Evolutionary conservation across 2,329 filamentous ascomycete genomes (phyloP), one percentile per base, ranked within the genome.

Genomic region (Colletotrichum musae): DNA sequence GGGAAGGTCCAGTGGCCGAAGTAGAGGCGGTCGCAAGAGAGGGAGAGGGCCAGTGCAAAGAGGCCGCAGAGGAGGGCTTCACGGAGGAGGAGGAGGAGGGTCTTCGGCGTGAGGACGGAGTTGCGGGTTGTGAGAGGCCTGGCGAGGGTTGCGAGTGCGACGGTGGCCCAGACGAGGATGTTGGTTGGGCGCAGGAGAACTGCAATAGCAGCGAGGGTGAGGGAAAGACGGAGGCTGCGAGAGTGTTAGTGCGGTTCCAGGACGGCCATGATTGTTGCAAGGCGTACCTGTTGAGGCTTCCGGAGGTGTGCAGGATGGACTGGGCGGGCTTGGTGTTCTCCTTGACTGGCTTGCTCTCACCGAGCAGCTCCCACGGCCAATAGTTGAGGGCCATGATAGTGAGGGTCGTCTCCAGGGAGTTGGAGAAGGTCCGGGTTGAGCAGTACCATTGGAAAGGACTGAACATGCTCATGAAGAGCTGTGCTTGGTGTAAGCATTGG

Each of bases 381-480:
- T 91, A 89, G 77, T 90, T 90, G 53, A 98, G 84, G 2, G 94
- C 95, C 75, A 90, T 86, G 68, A 93, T 85, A 5, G 95, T 98
- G 73, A 99, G 82, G 0, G 93, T 93, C n/a, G 92, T 94, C 84
- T 99, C 96, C 5, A 98, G 84, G 60, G 92, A 96, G 81, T 99
- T 99, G 63, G 95, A 98, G 76, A 99, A 92, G 1, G 96, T 97
- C 54, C 96, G 89, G 0, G 94, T 95, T 1, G 94, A 96, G 81
- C 92, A 96, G 81, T 96, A 98, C 93, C 94, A 98, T 79, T 98
- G 94, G 94, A 96, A 99, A 6, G 96, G 94, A 80, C 91, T 97
- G 75, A 91, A 83, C 51, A 93, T 80, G 3, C 90, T 91, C 81
- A 96, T 86, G 68, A 88, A 86, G 53, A 97, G 84, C 91, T 94